A percentile compares a stretch with the other conserved stretches of the same genome.
Conservation (phyloP, 164 flowering plant species). For the Santalum album region DNA sequence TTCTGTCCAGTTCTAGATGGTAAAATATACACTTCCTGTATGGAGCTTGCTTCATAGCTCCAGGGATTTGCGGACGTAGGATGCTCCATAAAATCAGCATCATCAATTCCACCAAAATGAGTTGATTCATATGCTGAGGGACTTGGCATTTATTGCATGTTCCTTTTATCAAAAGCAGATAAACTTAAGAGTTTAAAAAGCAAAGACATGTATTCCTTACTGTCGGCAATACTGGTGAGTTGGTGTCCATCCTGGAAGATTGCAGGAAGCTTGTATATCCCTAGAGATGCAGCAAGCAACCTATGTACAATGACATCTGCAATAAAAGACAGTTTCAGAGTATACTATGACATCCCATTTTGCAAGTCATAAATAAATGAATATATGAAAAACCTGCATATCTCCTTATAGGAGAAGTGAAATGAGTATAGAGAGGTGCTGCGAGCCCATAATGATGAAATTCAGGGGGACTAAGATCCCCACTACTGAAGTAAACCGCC, state of each 20-base stretch:
- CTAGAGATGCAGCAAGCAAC: constrained; percentile 93
- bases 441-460: constrained; percentile 94
- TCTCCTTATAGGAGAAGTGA: constrained; percentile 96
- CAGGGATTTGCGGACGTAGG: no score
- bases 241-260: constrained; percentile 77
- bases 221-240: constrained; percentile 82
- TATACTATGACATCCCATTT: neutral
- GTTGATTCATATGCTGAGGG: no score
- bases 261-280: constrained; percentile 70
- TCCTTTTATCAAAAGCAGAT: no score
- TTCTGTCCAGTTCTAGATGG: no score
- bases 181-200: no score
- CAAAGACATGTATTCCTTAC: constrained; percentile 53
- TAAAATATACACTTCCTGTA: no score
- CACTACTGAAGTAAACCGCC: constrained; percentile 99
- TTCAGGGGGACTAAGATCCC: constrained; percentile 90
- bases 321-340: constrained; percentile 8
- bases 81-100: no score
- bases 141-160: no score
- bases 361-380: constrained; percentile 2
- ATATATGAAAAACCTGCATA: constrained; percentile 62
- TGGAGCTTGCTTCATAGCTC: no score
- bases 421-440: constrained; percentile 86
- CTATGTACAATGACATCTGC: constrained; percentile 96
- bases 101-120: no score